Base-by-base conservation (phyloP, 176 grass and related monocot genomes). In the Thalia dealbata region DNA sequence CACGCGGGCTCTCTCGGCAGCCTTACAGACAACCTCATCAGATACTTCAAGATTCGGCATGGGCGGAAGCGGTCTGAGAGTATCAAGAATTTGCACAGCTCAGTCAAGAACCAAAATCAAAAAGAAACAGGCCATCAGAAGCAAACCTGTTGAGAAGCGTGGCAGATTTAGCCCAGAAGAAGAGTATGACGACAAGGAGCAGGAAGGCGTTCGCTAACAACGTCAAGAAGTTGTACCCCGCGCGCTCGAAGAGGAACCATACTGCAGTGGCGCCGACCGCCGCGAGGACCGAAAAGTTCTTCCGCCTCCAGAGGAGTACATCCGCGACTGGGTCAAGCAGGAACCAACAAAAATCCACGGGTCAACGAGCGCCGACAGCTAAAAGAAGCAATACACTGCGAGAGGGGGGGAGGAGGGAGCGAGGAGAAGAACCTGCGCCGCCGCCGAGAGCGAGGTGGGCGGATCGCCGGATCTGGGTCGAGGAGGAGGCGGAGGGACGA, bases 151-250 rank as follows among this genome's bases (percentile, higher is more conserved):
- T 99, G 81, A 99, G 90, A 56, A 99, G 85, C 69, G 71, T 91
- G 44, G 95, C 95, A 56, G 95, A 93, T 84, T 93, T 99, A 79
- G 95, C 87, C 95, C 95, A 99, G 76, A 91, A 93, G 83, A 99
- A 99, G 83, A 99, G 90, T 80, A 99, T 93, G 81, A 62, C 73
- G 71, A 93, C 87, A 61, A 99, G 85, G 51, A 99, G 95, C 50
- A 99, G 90, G 73, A 99, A 10, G 46, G 95, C 87, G 79, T 93
- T 99, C 73, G 81, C 76, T 44, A 99, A 67, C 60, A 99, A 87
- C 42, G 95, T 93, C 19, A 89, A 85, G 58, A 99, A 71, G 87
- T 86, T 99, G 83, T 99, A 93, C 2, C 95, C 95, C 14, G 85
- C 87, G 35, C 74, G 71, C 80, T 99, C 95, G 79, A 99, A 99